Evolutionary conservation across 2,329 filamentous ascomycete species (phyloP).

Genomic region (Pseudogymnoascus sp.): DNA sequence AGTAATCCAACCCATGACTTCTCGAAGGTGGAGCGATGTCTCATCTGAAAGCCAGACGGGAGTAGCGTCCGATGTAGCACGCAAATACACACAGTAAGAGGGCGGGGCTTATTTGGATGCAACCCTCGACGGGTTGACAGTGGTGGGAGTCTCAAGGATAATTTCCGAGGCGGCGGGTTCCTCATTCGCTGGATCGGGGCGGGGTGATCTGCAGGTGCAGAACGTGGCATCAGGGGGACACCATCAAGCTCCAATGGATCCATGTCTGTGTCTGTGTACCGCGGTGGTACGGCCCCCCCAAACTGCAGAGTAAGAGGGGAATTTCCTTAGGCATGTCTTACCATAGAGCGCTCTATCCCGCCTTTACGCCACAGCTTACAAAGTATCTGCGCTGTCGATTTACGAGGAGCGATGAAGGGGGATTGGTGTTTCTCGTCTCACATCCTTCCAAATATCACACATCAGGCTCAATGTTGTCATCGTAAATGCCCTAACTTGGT

Average conservation of each 20-base stretch:
- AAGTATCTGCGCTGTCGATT: background rate
- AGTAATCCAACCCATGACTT: constrained; percentile 1
- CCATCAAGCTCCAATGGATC: background rate
- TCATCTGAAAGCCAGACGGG: background rate
- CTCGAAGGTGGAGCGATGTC: background rate
- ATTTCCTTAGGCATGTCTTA: background rate
- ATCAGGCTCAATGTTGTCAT: background rate
- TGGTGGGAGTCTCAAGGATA: constrained; percentile 1
- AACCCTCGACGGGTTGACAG: background rate
- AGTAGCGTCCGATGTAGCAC: background rate
- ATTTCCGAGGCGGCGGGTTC: constrained; percentile 7
- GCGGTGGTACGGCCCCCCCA: background rate
- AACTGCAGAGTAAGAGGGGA: background rate
- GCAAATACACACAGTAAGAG: background rate
- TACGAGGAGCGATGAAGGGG: background rate
- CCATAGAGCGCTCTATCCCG: background rate
- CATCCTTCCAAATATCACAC: background rate
- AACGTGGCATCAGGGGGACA: constrained; percentile 7
- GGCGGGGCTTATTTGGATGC: background rate
- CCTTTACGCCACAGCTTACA: background rate
- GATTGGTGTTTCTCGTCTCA: background rate
- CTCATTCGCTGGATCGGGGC: background rate
- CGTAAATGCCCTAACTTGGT: background rate
- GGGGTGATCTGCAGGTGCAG: constrained; percentile 7
- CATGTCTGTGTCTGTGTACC: background rate